Evolutionary conservation across 768 basidiomycete genomes (phyloP), one percentile per base, ranked within the genome.

Genomic region (Wakefieldia striispora): DNA sequence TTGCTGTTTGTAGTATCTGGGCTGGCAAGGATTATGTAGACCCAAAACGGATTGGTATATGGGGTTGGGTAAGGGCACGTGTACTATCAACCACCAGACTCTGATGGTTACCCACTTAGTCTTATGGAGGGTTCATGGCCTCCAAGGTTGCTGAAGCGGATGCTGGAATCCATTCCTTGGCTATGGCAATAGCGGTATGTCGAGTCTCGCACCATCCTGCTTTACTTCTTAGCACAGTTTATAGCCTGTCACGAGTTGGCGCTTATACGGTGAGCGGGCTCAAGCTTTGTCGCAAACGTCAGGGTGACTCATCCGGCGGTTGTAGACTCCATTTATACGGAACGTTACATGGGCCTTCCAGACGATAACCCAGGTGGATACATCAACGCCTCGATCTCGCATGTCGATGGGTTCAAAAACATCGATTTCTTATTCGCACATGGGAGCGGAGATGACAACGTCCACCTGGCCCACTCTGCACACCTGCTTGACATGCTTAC

Each of bases 71-170:
- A 54, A 64, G 88, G 72, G 12, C 6, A 42, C 27, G 9, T 47
- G 29, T 29, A 19, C 11, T 3, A 16, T 41, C n/a, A 48, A 33
- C 31, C 4, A 16, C 38, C 26, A 35, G 10, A 17, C 23, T 37
- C 57, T 51, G 16, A 58, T 40, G 16, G 17, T 7, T 39, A 13
- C 21, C 27, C 9, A 34, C 26, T 24, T 58, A 95, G 95, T 93
- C 90, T 9, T 97, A 94, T 60, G 95, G 95, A 10, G 95, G 97
- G 0, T 99, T 92, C 70, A 91, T 98, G 88, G 88, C 88, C 47
- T 82, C 87, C 50, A 98, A 98, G 65, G 83, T 95, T 4, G 81
- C 90, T 12, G 97, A 99, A 71, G 87, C 91, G 5, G 78, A 91
- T 64, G 93, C 90, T 14, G 87, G 88, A 6, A 81, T 97, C 13